Evolutionary conservation across 2,329 filamentous ascomycete species (phyloP).

Genomic region (Fusarium palustre): DNA sequence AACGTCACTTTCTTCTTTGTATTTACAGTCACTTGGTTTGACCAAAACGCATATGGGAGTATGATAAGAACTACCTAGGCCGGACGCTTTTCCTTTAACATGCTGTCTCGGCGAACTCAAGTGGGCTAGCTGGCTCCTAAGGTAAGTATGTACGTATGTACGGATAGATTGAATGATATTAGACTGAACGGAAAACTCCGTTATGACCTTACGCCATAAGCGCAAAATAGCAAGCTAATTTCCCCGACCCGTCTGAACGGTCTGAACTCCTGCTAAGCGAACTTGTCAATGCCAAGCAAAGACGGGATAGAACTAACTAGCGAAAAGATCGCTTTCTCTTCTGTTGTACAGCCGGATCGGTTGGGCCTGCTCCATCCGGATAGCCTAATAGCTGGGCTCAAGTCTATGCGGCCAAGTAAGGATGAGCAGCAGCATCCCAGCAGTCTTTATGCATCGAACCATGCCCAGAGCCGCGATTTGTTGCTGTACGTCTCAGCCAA

Average conservation of each 20-base stretch:
- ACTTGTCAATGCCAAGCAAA: not conserved
- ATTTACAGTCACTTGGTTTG: not conserved
- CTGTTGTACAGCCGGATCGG: not conserved
- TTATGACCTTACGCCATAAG: not conserved
- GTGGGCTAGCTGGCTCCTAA: too few relatives aligned
- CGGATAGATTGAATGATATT: not conserved
- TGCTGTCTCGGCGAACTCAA: constrained; percentile 21
- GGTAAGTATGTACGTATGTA: too few relatives aligned
- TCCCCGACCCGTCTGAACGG: constrained; percentile 2
- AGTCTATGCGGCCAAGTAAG: not conserved
- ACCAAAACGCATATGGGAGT: not conserved
- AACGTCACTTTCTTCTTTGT: not conserved
- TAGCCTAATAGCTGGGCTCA: constrained; percentile 1
- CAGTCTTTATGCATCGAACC: not conserved
- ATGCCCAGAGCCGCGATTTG: not conserved
- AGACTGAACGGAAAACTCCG: not conserved
- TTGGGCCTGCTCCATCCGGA: not conserved
- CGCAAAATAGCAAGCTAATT: constrained; percentile 9
- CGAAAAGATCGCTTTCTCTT: not conserved
- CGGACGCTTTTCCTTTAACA: not conserved
- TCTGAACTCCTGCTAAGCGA: not conserved
- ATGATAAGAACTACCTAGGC: not conserved
- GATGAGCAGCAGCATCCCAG: not conserved
- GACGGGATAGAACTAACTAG: not conserved
- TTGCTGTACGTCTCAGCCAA: not conserved